phyloP scores from a whole-genome alignment of 2,329 filamentous ascomycete genomes.

The Diaporthe nobilis region DNA sequence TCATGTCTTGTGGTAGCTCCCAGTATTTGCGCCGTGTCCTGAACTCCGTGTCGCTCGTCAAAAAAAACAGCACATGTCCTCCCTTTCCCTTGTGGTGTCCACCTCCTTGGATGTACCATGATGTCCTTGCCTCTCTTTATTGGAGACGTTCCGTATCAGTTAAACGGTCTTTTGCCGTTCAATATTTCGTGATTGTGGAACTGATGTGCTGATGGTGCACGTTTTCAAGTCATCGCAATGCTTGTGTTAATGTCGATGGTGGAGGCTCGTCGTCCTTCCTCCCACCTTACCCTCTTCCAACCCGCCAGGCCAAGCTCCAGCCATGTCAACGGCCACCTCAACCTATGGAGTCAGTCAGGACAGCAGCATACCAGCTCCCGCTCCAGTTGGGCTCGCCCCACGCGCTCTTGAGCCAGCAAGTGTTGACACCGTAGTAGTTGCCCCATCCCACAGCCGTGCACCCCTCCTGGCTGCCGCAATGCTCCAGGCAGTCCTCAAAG shows the following conservation, averaged over 20 bases:
- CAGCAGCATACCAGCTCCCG: constrained; percentile 50
- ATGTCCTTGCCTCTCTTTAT: not conserved
- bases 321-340: not conserved
- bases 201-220: not conserved
- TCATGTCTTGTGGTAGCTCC: not conserved
- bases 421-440: constrained; percentile 44
- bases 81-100: not conserved
- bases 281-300: not conserved
- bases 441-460: constrained; percentile 56
- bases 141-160: not conserved
- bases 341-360: constrained; percentile 44
- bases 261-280: not conserved
- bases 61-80: not conserved
- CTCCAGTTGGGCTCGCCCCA: constrained; percentile 48
- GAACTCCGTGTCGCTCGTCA: constrained; percentile 29
- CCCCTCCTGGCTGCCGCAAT: constrained; percentile 47
- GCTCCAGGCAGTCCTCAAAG: constrained; percentile 52
- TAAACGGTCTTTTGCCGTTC: not conserved
- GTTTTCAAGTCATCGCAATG: not conserved
- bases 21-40: constrained; percentile 7
- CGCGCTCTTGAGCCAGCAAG: constrained; percentile 55
- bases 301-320: not conserved
- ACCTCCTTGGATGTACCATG: not conserved
- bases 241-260: not conserved
- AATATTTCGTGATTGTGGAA: not conserved